phyloP scores from a whole-genome alignment of 1,284 basidiomycete genomes.

The Phylloboletellus chloephorus region DNA sequence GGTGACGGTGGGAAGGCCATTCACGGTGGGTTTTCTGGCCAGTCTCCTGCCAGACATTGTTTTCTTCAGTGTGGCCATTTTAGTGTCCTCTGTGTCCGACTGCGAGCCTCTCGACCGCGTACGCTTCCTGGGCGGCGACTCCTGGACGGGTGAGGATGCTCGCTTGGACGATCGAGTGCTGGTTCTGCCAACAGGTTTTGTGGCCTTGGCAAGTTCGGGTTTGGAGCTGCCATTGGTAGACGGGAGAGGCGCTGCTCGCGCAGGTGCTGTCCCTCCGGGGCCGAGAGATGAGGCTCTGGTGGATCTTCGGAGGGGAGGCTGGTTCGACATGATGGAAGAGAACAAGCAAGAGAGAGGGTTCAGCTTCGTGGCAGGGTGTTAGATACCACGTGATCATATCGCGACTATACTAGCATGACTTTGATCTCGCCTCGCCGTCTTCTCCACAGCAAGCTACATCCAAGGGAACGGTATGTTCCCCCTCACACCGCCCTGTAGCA shows the following conservation, averaged over 20 bases:
- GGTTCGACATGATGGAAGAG: slow-evolving; percentile 22
- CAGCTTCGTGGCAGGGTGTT: not conserved
- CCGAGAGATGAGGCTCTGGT: slow-evolving; percentile 44
- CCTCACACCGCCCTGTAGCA: not conserved
- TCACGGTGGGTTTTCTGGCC: slow-evolving; percentile 33
- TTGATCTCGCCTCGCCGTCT: slow-evolving; percentile 8
- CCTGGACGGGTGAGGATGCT: slow-evolving; percentile 28
- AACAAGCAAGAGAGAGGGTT: not conserved
- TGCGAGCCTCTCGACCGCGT: slow-evolving; percentile 30
- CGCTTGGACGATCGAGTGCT: slow-evolving; percentile 37
- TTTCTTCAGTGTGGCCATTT: slow-evolving; percentile 20
- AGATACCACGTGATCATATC: slow-evolving; percentile 22
- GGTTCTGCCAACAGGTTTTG: slow-evolving; percentile 32
- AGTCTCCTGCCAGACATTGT: slow-evolving; percentile 26
- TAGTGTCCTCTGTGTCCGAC: slow-evolving; percentile 28
- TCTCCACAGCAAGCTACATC: not conserved
- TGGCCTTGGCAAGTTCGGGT: slow-evolving; percentile 30
- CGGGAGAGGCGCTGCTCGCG: slow-evolving; percentile 32
- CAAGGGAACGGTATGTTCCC: slow-evolving; percentile 10
- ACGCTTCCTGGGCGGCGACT: slow-evolving; percentile 41
- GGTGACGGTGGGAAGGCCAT: slow-evolving; percentile 34
- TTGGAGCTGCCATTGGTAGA: slow-evolving; percentile 22
- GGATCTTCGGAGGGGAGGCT: slow-evolving; percentile 45
- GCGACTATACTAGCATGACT: slow-evolving; percentile 25
- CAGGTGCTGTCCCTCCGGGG: slow-evolving; percentile 17